Conservation (phyloP, 768 basidiomycete species). For the Tubosaeta sp. region DNA sequence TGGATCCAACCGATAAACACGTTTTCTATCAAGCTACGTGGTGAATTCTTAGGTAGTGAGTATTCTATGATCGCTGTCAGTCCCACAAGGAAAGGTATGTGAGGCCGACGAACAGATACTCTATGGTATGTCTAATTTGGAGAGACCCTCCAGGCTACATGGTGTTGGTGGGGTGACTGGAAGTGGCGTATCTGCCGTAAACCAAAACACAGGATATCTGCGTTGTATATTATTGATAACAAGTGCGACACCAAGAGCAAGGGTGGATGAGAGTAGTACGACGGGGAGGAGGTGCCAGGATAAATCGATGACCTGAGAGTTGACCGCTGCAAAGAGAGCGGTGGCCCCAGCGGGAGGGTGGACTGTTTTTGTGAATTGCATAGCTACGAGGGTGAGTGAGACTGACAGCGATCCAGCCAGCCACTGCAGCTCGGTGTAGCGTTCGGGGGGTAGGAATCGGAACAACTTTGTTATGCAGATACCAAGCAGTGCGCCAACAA, state of each 20-base stretch:
- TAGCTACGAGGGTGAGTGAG: conserved; percentile 39
- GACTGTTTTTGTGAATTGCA: conserved; percentile 50
- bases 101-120: conserved; percentile 7
- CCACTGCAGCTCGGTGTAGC: conserved; percentile 45
- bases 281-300: conserved; percentile 54
- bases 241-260: conserved; percentile 44
- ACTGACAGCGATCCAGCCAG: conserved; percentile 34
- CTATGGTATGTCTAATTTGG: background rate
- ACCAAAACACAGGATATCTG: conserved; percentile 45
- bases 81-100: background rate
- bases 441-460: conserved; percentile 40
- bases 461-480: conserved; percentile 51
- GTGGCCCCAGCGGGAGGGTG: conserved; percentile 61
- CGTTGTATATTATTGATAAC: conserved; percentile 49
- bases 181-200: conserved; percentile 13
- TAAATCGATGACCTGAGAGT: conserved; percentile 37
- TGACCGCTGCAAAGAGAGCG: conserved; percentile 45
- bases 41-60: background rate
- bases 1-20: conserved; percentile 1
- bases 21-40: background rate
- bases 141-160: background rate
- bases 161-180: background rate
- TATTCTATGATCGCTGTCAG: conserved; percentile 5
- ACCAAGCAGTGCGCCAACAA: conserved; percentile 39
- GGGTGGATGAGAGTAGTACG: conserved; percentile 42